These are phyloP conservation scores for Pseudogymnoascus destructans DNA, from an alignment of 2,329 filamentous ascomycete species.

Conservation along the genomic window DNA sequence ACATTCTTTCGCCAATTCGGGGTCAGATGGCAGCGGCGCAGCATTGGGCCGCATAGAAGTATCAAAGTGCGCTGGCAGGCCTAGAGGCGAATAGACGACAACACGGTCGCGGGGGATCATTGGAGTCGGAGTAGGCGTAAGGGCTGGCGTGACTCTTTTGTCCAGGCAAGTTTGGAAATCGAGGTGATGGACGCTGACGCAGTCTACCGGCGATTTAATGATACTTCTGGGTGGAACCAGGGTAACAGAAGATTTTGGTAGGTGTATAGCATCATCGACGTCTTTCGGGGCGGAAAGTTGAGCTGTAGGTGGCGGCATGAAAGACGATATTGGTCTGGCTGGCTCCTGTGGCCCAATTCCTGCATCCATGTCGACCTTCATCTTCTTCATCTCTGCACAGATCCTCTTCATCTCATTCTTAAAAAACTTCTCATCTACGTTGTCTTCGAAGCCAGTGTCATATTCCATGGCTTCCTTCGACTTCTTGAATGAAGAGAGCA, in stretches of 20 bases:
- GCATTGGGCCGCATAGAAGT: neutral
- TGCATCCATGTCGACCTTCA: neutral
- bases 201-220: neutral
- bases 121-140: neutral
- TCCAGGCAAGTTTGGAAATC: neutral
- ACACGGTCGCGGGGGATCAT: neutral
- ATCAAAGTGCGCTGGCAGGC: neutral
- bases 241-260: neutral
- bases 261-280: neutral
- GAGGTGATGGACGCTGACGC: neutral
- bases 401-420: neutral
- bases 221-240: neutral
- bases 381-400: neutral
- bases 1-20: neutral
- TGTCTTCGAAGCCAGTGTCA: neutral
- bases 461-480: neutral
- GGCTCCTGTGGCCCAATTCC: neutral
- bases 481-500: neutral
- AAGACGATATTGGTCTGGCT: neutral
- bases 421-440: neutral
- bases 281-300: neutral
- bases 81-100: neutral
- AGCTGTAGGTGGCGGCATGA: neutral
- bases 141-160: neutral
- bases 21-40: neutral